Conservation (phyloP, 352 stramenopile species). For the Thalassiosira hispida region DNA sequence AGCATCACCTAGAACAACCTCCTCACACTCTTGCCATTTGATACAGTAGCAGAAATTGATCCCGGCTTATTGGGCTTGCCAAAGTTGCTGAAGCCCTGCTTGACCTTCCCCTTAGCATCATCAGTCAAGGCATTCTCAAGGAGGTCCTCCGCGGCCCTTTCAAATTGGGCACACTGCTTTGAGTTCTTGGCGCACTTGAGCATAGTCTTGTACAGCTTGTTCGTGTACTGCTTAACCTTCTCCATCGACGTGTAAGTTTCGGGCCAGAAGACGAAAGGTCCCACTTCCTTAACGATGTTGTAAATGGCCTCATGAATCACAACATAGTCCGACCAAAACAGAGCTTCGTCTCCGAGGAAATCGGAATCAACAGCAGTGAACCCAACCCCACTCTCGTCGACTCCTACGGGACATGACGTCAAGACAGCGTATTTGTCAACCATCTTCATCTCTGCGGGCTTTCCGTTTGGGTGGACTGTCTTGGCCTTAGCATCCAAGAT, state of each 20-base stretch:
- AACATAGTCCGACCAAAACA: constrained; percentile 17
- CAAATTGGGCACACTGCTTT: not conserved
- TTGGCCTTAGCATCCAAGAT: constrained; percentile 1
- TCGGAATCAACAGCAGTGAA: constrained; percentile 17
- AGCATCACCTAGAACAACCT: too few species aligned
- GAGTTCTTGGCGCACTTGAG: constrained; percentile 7
- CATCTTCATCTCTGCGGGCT: not conserved
- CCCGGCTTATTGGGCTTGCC: not conserved
- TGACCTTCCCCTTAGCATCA: not conserved
- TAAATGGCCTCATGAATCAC: constrained; percentile 12
- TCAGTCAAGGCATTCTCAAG: constrained; percentile 2
- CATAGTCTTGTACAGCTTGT: constrained; percentile 8
- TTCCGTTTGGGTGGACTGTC: not conserved
- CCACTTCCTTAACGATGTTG: constrained; percentile 1
- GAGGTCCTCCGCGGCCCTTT: not conserved
- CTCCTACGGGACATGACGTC: constrained; percentile 11
- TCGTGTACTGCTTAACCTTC: constrained; percentile 5
- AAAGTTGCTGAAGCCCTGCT: not conserved
- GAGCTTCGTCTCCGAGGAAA: not conserved
- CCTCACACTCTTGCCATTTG: constrained; percentile 6
- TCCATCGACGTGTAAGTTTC: constrained; percentile 4
- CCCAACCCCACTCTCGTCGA: constrained; percentile 11
- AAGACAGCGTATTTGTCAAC: constrained; percentile 21
- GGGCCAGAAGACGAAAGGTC: constrained; percentile 14
- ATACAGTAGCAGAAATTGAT: constrained; percentile 1